A percentile compares a stretch with the other conserved stretches of the same genome.
Evolutionary conservation across 768 basidiomycete genomes (phyloP).

Genomic region (Lactifluus hygrophoroides): DNA sequence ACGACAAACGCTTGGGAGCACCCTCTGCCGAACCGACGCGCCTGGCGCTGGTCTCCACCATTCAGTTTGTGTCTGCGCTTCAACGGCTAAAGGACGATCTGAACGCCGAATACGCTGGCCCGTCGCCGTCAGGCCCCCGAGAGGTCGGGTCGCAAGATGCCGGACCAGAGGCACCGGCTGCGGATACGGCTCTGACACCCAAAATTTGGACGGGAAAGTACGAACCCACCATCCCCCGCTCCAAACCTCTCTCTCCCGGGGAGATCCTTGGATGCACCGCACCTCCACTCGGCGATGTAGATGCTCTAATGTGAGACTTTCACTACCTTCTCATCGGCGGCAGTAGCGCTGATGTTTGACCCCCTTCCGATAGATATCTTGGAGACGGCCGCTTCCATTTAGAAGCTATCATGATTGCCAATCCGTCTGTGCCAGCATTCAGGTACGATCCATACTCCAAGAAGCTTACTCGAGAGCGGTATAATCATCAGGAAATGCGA

Average conservation of each 20-base stretch:
- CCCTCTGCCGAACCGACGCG: conserved; percentile 40
- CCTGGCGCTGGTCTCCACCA: conserved; percentile 90
- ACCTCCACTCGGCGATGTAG: conserved; percentile 67
- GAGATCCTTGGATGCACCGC: conserved; percentile 98
- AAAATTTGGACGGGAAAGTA: conserved; percentile 55
- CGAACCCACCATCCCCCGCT: conserved; percentile 68
- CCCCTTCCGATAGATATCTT: conserved; percentile 60
- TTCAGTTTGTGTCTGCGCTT: conserved; percentile 92
- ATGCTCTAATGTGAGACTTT: conserved; percentile 76
- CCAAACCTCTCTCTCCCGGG: conserved; percentile 90
- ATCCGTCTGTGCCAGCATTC: conserved; percentile 89
- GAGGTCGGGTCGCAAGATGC: conserved; percentile 5
- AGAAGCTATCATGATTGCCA: conserved; percentile 99
- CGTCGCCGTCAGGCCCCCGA: conserved; percentile 14
- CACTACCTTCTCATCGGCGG: background rate
- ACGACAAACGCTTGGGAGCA: conserved; percentile 18
- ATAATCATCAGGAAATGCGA: conserved; percentile 86
- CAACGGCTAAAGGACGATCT: conserved; percentile 82
- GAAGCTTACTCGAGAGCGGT: conserved; percentile 87
- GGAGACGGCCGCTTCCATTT: conserved; percentile 98
- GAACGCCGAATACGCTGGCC: conserved; percentile 31
- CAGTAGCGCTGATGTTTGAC: conserved; percentile 1
- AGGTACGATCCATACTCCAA: conserved; percentile 98
- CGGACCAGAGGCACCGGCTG: conserved; percentile 15
- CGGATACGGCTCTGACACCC: background rate